Conservation (phyloP, 192 early-diverging fungal genomes). For the Spizellomyces sp. region DNA sequence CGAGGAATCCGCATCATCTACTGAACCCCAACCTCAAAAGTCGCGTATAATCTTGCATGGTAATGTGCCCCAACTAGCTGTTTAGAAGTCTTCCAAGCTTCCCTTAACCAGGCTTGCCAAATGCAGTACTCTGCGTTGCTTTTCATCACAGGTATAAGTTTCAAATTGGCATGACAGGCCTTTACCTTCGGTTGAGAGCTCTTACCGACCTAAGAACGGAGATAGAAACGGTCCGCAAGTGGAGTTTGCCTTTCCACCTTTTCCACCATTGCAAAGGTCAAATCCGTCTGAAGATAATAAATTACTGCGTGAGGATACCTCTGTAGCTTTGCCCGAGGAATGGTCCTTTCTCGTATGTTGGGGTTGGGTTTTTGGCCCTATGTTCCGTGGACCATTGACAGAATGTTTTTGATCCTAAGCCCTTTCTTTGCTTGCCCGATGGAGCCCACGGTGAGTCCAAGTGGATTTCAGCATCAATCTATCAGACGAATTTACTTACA, state of each 20-base stretch:
- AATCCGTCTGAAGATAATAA: conserved; percentile 26
- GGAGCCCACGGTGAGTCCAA: conserved; percentile 67
- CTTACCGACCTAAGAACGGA: not conserved
- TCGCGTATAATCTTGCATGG: conserved; percentile 16
- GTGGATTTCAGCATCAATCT: not conserved
- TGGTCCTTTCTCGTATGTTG: conserved; percentile 69
- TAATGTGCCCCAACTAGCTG: not conserved
- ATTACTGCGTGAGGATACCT: conserved; percentile 7
- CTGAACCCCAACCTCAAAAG: too few relatives aligned
- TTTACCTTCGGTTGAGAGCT: not conserved
- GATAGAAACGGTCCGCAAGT: conserved; percentile 55
- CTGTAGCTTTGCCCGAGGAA: conserved; percentile 69
- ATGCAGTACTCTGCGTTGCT: conserved; percentile 48
- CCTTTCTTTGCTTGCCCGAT: conserved; percentile 80
- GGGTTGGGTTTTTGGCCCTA: not conserved
- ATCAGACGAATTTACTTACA: not conserved
- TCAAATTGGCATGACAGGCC: not conserved
- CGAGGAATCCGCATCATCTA: too few relatives aligned
- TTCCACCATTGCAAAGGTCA: conserved; percentile 35
- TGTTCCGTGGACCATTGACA: not conserved
- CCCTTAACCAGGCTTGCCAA: not conserved
- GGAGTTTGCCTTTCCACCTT: conserved; percentile 52
- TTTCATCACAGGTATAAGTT: conserved; percentile 51
- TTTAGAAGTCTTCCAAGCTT: not conserved
- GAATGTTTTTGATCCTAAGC: conserved; percentile 35